Base-by-base conservation (phyloP, 2,329 filamentous ascomycete species). In the Apiospora rasikravindrae region DNA sequence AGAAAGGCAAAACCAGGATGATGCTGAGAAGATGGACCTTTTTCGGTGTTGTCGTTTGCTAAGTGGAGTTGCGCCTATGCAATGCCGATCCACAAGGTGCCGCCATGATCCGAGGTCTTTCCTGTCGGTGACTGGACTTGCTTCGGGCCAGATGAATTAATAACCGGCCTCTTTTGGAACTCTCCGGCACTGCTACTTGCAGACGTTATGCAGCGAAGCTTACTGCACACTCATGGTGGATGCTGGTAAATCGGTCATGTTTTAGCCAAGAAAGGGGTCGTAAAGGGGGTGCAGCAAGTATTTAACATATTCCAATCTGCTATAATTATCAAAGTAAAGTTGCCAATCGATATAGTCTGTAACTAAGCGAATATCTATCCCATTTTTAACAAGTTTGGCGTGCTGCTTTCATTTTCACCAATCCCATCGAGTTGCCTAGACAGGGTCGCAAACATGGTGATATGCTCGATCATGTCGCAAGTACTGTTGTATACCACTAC, bases 1-100 rank as follows among this genome's bases (percentile, higher is more conserved):
- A 11, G 57, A 40, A n/a, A 8, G 29, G n/a, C 16, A 29, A 64
- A 64, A 37, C 57, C 29, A 37, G 57, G 57, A 64, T 64, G 33
- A n/a, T 40, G 33, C 33, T 24, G 19, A 40, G 57, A n/a, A 64
- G 57, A 64, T 64, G 57, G 57, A 64, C 29, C 57, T 29, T 40
- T 61, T 37, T 64, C 33, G 33, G 33, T 40, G 33, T 64, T 64
- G 57, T 40, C 57, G 33, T 33, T 19, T 40, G n/a, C 57, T 29
- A 64, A 64, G 57, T 64, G 57, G 57, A 64, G 57, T 40, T 40
- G 57, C 29, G 33, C 57, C 57, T 64, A 64, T 64, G 57, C 57
- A 64, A 37, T 37, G 57, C 57, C 33, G 57, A 40, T 64, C 57
- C 57, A 64, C 57, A 64, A 13, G 19, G n/a, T 64, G 57, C 57